Percentiles rank a stretch among this genome's conserved stretches.
These are phyloP conservation scores for Amanita jacksonii DNA, from an alignment of 768 basidiomycete genomes.

Conservation along the genomic window DNA sequence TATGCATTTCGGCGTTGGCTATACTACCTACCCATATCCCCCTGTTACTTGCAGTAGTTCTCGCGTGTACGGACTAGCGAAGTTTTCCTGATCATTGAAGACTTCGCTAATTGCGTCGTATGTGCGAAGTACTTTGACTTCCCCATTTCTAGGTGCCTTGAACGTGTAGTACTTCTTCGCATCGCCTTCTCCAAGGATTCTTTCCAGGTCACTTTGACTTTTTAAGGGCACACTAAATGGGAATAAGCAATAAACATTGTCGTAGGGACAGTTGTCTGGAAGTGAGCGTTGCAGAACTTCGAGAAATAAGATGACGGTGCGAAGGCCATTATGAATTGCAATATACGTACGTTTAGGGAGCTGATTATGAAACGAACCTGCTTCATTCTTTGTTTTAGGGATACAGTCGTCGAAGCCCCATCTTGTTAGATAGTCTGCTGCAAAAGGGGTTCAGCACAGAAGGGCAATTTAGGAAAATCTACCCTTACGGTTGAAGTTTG, in stretches of 20 bases:
- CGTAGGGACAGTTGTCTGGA: constrained; percentile 14
- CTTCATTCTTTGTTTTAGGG: constrained; percentile 1
- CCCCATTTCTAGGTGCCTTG: too few species aligned
- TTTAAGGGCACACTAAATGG: constrained; percentile 11
- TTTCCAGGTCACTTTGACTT: not conserved
- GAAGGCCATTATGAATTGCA: too few species aligned
- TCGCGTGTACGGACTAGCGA: constrained; percentile 11
- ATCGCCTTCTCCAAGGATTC: constrained; percentile 6
- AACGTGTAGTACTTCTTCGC: too few species aligned
- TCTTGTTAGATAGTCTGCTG: constrained; percentile 9
- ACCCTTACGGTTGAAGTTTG: constrained; percentile 11
- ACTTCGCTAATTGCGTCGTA: constrained; percentile 14
- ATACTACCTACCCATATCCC: constrained; percentile 14
- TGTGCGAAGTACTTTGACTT: constrained; percentile 10
- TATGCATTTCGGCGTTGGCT: too few species aligned
- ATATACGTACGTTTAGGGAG: constrained; percentile 15
- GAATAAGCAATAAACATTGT: constrained; percentile 18
- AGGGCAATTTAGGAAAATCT: not conserved
- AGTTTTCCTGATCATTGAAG: constrained; percentile 12
- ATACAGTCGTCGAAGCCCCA: constrained; percentile 18
- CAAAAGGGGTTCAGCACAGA: not conserved
- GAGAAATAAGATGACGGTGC: not conserved
- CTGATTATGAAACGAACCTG: constrained; percentile 14
- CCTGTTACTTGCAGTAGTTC: constrained; percentile 12
- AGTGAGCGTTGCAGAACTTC: constrained; percentile 18